These are phyloP conservation scores for Gnomoniopsis smithogilvyi DNA, from an alignment of 2,329 filamentous ascomycete genomes.

Conservation along the genomic window DNA sequence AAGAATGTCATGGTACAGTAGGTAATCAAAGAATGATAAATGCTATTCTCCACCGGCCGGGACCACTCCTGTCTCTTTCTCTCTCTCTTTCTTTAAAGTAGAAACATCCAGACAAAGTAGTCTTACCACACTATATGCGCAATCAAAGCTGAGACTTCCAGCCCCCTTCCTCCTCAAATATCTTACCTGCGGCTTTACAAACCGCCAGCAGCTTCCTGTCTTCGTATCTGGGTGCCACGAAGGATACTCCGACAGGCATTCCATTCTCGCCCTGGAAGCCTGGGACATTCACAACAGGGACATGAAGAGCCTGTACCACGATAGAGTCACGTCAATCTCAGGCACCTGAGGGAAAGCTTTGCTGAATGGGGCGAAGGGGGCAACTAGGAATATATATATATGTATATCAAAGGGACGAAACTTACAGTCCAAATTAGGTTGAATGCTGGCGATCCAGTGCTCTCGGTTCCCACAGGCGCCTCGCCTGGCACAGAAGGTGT, in stretches of 20 bases:
- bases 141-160: conserved; percentile 20
- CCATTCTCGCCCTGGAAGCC: conserved; percentile 55
- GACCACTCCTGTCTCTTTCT: too few species aligned
- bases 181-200: conserved; percentile 33
- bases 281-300: conserved; percentile 61
- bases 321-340: not conserved
- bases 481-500: conserved; percentile 58
- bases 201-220: conserved; percentile 40
- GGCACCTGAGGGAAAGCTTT: not conserved
- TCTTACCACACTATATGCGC: not conserved
- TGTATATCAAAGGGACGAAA: not conserved
- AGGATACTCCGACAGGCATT: conserved; percentile 57
- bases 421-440: conserved; percentile 51
- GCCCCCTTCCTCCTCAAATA: conserved; percentile 37
- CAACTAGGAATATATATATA: not conserved
- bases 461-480: conserved; percentile 50
- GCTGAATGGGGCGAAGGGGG: not conserved
- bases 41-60: too few species aligned
- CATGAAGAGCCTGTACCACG: conserved; percentile 46
- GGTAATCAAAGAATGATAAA: too few species aligned
- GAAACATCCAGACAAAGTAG: too few species aligned
- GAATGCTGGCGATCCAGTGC: conserved; percentile 53
- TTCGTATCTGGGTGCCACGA: conserved; percentile 44
- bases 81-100: too few species aligned
- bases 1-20: too few species aligned